Conservation (phyloP, 306 rosid species). For the Leucaena leucocephala region DNA sequence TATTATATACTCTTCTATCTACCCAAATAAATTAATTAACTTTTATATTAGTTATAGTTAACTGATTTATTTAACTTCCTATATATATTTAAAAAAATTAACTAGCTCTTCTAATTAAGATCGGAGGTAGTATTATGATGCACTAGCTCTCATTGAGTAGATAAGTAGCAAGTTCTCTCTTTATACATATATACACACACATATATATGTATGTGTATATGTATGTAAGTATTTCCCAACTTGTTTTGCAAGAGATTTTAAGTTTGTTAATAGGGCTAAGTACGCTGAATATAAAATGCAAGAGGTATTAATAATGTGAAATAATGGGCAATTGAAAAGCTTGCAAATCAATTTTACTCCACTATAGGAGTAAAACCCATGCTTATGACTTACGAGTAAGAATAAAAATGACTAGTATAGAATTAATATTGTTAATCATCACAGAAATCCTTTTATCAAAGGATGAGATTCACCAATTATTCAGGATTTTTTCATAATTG, state of each 20-base stretch:
- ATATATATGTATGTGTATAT: too few relatives aligned
- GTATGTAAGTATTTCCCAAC: not conserved
- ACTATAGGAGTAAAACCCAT: not conserved
- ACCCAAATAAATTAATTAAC: too few relatives aligned
- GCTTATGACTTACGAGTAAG: not conserved
- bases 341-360: conserved; percentile 3
- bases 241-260: not conserved
- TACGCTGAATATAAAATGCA: not conserved
- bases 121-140: too few relatives aligned
- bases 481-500: not conserved
- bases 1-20: too few relatives aligned
- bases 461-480: not conserved
- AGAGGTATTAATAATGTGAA: not conserved
- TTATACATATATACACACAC: too few relatives aligned
- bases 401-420: not conserved
- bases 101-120: too few relatives aligned
- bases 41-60: too few relatives aligned
- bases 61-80: too few relatives aligned
- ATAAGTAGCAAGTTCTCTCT: too few relatives aligned
- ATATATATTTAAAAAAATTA: too few relatives aligned
- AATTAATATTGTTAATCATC: not conserved
- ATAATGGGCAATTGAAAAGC: conserved; percentile 2
- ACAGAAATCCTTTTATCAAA: not conserved
- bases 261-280: not conserved
- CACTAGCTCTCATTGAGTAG: too few relatives aligned